These are phyloP conservation scores for Calonectria crousiana DNA, from an alignment of 2,329 filamentous ascomycete genomes.

Conservation along the genomic window DNA sequence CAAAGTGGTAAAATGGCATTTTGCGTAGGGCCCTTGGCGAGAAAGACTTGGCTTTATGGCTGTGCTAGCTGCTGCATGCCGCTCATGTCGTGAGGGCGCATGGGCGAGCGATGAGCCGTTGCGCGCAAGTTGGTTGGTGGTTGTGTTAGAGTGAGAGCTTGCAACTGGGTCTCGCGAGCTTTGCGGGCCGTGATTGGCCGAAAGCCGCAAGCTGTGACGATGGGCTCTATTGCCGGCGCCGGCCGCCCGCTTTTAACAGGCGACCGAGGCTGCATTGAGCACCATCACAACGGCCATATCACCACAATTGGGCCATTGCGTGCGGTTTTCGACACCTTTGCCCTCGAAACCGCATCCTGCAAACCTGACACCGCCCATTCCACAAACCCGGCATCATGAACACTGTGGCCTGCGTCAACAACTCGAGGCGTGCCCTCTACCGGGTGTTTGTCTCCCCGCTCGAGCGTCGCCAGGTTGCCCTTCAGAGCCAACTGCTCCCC, in stretches of 20 bases:
- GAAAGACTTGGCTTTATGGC: neutral
- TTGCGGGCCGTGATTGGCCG: slow-evolving; percentile 32
- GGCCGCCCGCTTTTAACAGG: slow-evolving; percentile 34
- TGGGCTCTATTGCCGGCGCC: slow-evolving; percentile 39
- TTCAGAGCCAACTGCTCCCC: slow-evolving; percentile 39
- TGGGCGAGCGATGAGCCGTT: slow-evolving; percentile 7
- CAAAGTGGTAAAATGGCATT: slow-evolving; percentile 48
- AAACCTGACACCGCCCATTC: neutral
- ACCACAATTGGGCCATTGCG: slow-evolving; percentile 26
- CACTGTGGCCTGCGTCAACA: slow-evolving; percentile 54
- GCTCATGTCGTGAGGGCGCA: slow-evolving; percentile 8
- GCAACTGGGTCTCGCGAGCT: slow-evolving; percentile 24
- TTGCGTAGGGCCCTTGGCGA: neutral
- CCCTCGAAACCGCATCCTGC: neutral
- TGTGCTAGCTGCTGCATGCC: slow-evolving; percentile 8
- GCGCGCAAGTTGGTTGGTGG: slow-evolving; percentile 20
- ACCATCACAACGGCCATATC: slow-evolving; percentile 22
- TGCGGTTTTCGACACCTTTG: slow-evolving; percentile 4
- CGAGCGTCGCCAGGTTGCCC: slow-evolving; percentile 41
- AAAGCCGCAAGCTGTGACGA: slow-evolving; percentile 26
- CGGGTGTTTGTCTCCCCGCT: slow-evolving; percentile 59
- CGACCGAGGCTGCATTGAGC: slow-evolving; percentile 24
- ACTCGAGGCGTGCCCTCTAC: slow-evolving; percentile 59
- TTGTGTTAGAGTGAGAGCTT: slow-evolving; percentile 19
- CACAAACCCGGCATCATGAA: slow-evolving; percentile 50